phyloP scores from a whole-genome alignment of 768 basidiomycete species.

The Rhodosporidiobolus sp. region DNA sequence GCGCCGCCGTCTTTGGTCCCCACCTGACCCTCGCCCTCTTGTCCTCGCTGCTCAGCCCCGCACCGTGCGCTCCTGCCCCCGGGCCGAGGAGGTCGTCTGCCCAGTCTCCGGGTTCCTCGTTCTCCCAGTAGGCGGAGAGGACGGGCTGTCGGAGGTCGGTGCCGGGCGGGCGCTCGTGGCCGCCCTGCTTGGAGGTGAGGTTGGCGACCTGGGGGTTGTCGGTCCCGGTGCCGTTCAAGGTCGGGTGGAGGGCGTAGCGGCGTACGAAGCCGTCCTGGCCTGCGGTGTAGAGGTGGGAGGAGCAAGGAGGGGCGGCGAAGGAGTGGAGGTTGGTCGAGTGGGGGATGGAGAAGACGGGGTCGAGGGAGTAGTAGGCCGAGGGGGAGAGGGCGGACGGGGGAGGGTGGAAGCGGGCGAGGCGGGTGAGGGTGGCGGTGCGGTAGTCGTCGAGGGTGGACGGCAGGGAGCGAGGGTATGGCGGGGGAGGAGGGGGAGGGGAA shows the following conservation, averaged over 20 bases:
- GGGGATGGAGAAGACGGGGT: slow-evolving; percentile 29
- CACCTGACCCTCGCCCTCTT: slow-evolving; percentile 20
- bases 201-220: slow-evolving; percentile 16
- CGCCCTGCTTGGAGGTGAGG: slow-evolving; percentile 25
- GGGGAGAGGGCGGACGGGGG: background rate
- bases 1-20: slow-evolving; percentile 24
- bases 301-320: slow-evolving; percentile 33
- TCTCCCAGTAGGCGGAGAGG: slow-evolving; percentile 43
- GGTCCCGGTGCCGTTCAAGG: slow-evolving; percentile 27
- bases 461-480: background rate
- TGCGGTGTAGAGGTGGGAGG: slow-evolving; percentile 40
- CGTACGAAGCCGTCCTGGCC: slow-evolving; percentile 44
- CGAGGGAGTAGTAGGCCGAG: slow-evolving; percentile 3
- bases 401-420: slow-evolving; percentile 3
- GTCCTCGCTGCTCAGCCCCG: background rate
- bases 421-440: background rate
- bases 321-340: slow-evolving; percentile 32
- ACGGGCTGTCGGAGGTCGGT: slow-evolving; percentile 22
- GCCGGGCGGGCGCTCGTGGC: background rate
- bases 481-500: background rate
- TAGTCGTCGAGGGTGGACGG: background rate
- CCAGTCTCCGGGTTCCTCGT: slow-evolving; percentile 35
- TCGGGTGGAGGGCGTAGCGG: slow-evolving; percentile 35
- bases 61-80: background rate
- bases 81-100: slow-evolving; percentile 19